These are phyloP conservation scores for Yueomyces sp. DNA, from an alignment of 805 yeast genomes.

Conservation along the genomic window DNA sequence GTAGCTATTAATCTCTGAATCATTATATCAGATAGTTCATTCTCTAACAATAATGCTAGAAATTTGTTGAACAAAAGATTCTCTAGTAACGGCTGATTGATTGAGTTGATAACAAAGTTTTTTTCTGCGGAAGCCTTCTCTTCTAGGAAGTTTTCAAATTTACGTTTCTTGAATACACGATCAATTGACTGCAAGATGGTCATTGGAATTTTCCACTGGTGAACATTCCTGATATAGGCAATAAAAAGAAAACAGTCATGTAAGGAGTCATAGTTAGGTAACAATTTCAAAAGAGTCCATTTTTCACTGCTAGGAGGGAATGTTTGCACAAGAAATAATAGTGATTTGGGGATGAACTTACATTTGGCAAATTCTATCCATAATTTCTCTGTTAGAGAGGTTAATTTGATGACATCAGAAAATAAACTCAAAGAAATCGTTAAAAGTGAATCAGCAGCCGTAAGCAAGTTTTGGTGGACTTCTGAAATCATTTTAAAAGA, in stretches of 20 bases:
- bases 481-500: slow-evolving; percentile 16
- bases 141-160: slow-evolving; percentile 16
- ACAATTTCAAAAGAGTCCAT: slow-evolving; percentile 14
- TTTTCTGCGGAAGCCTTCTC: slow-evolving; percentile 5
- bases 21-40: slow-evolving; percentile 5
- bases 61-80: slow-evolving; percentile 14
- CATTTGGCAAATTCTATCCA: slow-evolving; percentile 11
- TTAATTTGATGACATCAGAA: slow-evolving; percentile 5
- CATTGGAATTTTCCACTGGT: slow-evolving; percentile 26
- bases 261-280: slow-evolving; percentile 4
- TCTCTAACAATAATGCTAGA: slow-evolving; percentile 7
- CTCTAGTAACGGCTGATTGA: not conserved
- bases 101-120: slow-evolving; percentile 4
- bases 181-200: slow-evolving; percentile 35
- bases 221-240: slow-evolving; percentile 8
- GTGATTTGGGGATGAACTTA: slow-evolving; percentile 8
- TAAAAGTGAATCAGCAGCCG: slow-evolving; percentile 3
- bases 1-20: slow-evolving; percentile 20
- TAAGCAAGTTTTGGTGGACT: slow-evolving; percentile 4
- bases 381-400: slow-evolving; percentile 4
- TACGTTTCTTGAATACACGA: slow-evolving; percentile 13
- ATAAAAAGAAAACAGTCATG: slow-evolving; percentile 8
- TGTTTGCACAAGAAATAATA: slow-evolving; percentile 6
- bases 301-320: slow-evolving; percentile 9
- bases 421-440: slow-evolving; percentile 11